Percentiles rank a stretch among this genome's conserved stretches.
These are phyloP conservation scores for Zopfochytrium polystomum DNA, from an alignment of 371 early-diverging fungal species.

Conservation along the genomic window DNA sequence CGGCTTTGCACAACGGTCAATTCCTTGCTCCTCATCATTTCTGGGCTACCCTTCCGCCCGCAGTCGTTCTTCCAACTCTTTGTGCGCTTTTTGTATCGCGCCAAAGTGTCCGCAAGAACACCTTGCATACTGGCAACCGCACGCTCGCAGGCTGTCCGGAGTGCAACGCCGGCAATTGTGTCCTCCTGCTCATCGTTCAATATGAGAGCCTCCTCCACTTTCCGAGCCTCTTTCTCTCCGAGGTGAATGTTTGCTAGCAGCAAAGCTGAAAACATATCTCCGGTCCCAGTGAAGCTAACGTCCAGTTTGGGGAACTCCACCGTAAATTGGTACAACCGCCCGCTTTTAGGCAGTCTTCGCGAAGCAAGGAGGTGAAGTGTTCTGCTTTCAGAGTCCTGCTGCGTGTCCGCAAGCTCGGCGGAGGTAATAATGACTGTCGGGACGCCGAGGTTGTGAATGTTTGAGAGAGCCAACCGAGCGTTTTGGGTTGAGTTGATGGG, in stretches of 20 bases:
- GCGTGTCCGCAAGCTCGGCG: conserved; percentile 24
- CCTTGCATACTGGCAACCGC: conserved; percentile 71
- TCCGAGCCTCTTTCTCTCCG: background rate
- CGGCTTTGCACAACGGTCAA: conserved; percentile 11
- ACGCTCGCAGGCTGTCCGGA: conserved; percentile 33
- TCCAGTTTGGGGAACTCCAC: conserved; percentile 73
- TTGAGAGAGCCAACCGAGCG: conserved; percentile 53
- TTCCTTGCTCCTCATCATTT: conserved; percentile 11
- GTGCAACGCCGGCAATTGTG: background rate
- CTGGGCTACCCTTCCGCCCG: background rate
- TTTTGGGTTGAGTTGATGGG: conserved; percentile 53
- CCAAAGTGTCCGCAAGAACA: conserved; percentile 63
- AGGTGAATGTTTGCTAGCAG: conserved; percentile 58
- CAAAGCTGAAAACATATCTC: conserved; percentile 81
- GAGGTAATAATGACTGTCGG: conserved; percentile 76
- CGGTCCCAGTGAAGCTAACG: conserved; percentile 88
- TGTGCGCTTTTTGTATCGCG: conserved; percentile 40
- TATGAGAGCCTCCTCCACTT: background rate
- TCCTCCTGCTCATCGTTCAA: background rate
- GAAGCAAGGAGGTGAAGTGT: conserved; percentile 26
- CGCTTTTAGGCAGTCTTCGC: conserved; percentile 19
- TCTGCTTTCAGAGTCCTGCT: background rate
- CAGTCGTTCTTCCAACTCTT: conserved; percentile 6
- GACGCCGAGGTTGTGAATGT: conserved; percentile 67
- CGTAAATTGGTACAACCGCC: too few relatives aligned